Base-by-base conservation (phyloP, 768 basidiomycete species). In the Cystofilobasidium macerans region DNA sequence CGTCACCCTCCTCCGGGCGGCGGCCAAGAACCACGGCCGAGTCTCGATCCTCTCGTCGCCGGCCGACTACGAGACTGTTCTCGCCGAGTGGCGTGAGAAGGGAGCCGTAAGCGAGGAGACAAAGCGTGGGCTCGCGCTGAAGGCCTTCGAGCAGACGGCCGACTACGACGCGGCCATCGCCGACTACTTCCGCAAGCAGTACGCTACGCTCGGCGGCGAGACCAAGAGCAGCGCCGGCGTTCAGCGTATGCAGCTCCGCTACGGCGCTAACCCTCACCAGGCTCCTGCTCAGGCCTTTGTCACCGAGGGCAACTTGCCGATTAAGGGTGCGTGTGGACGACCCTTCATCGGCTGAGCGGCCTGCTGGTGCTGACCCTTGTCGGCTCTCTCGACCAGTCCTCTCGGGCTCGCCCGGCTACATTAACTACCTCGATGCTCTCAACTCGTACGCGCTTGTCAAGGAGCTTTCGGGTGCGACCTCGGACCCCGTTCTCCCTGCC, bases 241-340 rank as follows among this genome's bases (percentile, higher is more conserved):
- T 22, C 94, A 98, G 78, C 81, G 89, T 65, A 81, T 93, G 73
- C 79, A 88, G 1, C 78, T 99, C 69, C 83, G 95, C 60, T 98
- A 98, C 75, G 95, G 95, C 45, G 92, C 91, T 6, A 99, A 99
- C 77, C 95, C 95, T 4, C 95, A 99, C 73, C 95, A 99, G 76
- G 95, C 92, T 78, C 95, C 95, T 43, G 94, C 95, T 0, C 92
- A 97, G 76, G 93, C 95, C 0, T 98, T 85, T 72, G 91, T 98
- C 12, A 81, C 86, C 2, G 83, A 86, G 64, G 91, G 92, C 26
- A 83, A 85, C 71, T 81, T 99, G 48, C 95, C 95, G 22, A 94
- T 99, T 83, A 93, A 87, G 80, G 88, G 93, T 89, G 67, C 64
- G 73, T 71, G n/a, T n/a, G 20, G 9, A 22, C 32, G 6, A 14